Evolutionary conservation across 2,329 filamentous ascomycete genomes (phyloP).

Genomic region (Arthroderma sp.): DNA sequence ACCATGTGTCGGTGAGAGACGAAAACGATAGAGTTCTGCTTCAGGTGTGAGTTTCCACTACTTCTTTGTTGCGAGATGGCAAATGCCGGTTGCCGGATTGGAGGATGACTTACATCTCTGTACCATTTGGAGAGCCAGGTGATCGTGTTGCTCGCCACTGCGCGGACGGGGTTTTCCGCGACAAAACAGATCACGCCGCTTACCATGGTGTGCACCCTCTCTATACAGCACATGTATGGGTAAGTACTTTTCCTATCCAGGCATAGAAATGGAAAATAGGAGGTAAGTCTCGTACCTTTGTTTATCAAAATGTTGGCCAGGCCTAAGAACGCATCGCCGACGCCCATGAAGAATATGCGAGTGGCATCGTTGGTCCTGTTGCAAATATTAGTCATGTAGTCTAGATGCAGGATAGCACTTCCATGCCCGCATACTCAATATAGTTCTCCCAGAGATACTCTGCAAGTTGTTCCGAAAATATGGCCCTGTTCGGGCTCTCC

Average conservation of each 20-base stretch:
- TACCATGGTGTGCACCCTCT: slow-evolving; percentile 53
- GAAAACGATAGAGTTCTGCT: slow-evolving; percentile 60
- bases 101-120: slow-evolving; percentile 41
- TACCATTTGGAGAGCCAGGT: slow-evolving; percentile 66
- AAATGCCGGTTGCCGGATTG: too few species aligned
- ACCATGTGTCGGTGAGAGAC: slow-evolving; percentile 63
- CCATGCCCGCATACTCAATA: slow-evolving; percentile 48
- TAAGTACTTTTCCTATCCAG: neutral
- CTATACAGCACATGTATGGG: slow-evolving; percentile 19
- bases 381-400: slow-evolving; percentile 3
- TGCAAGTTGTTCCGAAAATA: slow-evolving; percentile 55
- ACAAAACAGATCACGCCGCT: slow-evolving; percentile 71
- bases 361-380: slow-evolving; percentile 51
- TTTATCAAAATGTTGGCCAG: slow-evolving; percentile 70
- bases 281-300: slow-evolving; percentile 46
- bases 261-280: neutral
- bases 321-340: slow-evolving; percentile 78
- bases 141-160: slow-evolving; percentile 67
- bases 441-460: slow-evolving; percentile 96
- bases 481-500: slow-evolving; percentile 40
- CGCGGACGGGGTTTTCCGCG: slow-evolving; percentile 58
- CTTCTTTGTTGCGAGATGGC: neutral
- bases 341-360: slow-evolving; percentile 72
- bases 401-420: neutral
- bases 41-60: neutral